These are phyloP conservation scores for Neopestalotiopsis sp. DNA, from an alignment of 2,329 filamentous ascomycete species.

Conservation along the genomic window DNA sequence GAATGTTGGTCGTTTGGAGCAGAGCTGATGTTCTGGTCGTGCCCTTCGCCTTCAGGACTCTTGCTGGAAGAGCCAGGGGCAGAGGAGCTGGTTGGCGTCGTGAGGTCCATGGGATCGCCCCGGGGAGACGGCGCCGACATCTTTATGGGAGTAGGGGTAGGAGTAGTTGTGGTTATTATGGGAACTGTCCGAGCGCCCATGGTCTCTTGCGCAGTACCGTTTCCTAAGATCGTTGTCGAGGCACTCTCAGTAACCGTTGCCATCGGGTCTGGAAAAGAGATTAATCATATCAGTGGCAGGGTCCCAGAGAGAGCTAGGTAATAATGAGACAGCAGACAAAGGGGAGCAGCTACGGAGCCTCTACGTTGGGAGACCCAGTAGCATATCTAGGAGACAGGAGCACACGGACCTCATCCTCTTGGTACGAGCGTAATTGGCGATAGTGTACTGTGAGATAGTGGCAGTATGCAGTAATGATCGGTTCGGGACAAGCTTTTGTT, in stretches of 20 bases:
- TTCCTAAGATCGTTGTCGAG: constrained; percentile 48
- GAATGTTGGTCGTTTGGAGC: constrained; percentile 43
- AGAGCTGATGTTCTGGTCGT: constrained; percentile 44
- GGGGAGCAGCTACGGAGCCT: constrained; percentile 12
- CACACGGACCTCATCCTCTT: constrained; percentile 28
- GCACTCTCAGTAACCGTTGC: constrained; percentile 58
- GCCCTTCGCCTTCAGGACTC: constrained; percentile 48
- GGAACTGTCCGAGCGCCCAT: constrained; percentile 62
- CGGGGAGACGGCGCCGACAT: constrained; percentile 61
- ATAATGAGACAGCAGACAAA: constrained; percentile 4
- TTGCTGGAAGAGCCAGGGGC: constrained; percentile 50
- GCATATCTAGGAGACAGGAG: constrained; percentile 13
- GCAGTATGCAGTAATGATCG: background rate
- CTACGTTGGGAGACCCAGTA: constrained; percentile 6
- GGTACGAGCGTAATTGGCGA: constrained; percentile 16
- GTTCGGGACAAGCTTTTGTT: background rate
- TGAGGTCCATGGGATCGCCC: constrained; percentile 67
- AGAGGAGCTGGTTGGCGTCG: constrained; percentile 55
- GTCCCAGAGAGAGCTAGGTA: background rate
- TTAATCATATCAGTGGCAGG: constrained; percentile 16
- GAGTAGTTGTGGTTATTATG: constrained; percentile 45
- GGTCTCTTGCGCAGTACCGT: constrained; percentile 46
- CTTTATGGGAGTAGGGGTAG: constrained; percentile 58
- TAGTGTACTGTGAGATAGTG: constrained; percentile 16
- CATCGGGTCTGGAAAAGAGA: constrained; percentile 50